Evolutionary conservation across 2,329 filamentous ascomycete genomes (phyloP).

Genomic region (Penicillium sp.): DNA sequence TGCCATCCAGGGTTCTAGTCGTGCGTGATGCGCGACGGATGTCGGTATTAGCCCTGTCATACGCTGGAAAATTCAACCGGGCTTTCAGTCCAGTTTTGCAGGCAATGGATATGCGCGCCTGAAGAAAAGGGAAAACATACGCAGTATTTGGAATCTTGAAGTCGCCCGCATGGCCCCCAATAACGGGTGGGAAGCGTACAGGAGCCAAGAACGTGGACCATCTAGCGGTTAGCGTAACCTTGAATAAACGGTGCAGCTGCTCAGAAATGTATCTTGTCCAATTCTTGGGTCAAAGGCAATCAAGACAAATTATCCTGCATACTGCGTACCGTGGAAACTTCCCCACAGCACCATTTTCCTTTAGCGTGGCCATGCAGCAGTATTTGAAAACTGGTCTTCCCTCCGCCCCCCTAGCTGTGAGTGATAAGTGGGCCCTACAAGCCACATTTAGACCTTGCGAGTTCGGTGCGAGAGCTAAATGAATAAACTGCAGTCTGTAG

Average conservation of each 20-base stretch:
- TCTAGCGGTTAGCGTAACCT: constrained; percentile 6
- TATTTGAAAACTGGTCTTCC: neutral
- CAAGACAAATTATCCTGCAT: constrained; percentile 26
- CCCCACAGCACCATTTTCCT: neutral
- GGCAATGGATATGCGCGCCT: neutral
- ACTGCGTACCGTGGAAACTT: constrained; percentile 21
- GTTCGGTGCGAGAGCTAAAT: constrained; percentile 8
- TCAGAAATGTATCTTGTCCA: neutral
- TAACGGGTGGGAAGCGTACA: neutral
- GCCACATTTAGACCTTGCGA: neutral
- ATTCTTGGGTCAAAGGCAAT: constrained; percentile 17
- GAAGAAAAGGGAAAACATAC: neutral
- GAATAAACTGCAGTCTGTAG: neutral
- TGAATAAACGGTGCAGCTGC: neutral
- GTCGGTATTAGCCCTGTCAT: neutral
- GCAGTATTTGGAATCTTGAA: neutral
- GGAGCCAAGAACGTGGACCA: constrained; percentile 17
- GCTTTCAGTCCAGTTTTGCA: neutral
- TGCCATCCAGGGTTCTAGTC: neutral
- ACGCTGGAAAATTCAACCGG: neutral
- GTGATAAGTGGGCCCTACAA: neutral
- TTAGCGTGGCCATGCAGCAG: neutral
- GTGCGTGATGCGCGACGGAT: constrained; percentile 9
- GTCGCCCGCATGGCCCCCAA: neutral
- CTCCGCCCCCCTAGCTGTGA: neutral